These are phyloP conservation scores for Clohesyomyces aquaticus DNA, from an alignment of 495 filamentous ascomycete genomes.

Conservation along the genomic window DNA sequence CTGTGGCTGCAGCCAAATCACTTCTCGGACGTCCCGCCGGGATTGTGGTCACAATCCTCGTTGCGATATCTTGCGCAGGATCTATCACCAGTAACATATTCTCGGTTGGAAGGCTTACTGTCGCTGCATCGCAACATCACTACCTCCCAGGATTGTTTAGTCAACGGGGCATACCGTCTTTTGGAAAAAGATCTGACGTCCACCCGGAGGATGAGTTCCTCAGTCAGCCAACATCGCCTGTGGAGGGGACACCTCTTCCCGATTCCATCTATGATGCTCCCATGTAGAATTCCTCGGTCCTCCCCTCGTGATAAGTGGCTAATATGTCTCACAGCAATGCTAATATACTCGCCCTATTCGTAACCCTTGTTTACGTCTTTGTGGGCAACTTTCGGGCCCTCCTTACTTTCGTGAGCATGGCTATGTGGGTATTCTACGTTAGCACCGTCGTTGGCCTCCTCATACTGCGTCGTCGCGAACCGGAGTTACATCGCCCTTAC, in stretches of 20 bases:
- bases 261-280: slow-evolving; percentile 12
- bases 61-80: slow-evolving; percentile 31
- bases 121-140: slow-evolving; percentile 25
- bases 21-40: slow-evolving; percentile 26
- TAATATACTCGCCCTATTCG: slow-evolving; percentile 15
- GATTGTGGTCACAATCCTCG: slow-evolving; percentile 28
- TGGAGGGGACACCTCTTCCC: not conserved
- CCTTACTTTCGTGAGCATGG: slow-evolving; percentile 36
- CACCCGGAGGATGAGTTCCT: not conserved
- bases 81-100: slow-evolving; percentile 37
- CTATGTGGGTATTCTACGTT: slow-evolving; percentile 33
- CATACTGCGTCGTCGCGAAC: slow-evolving; percentile 32
- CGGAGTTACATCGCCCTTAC: slow-evolving; percentile 24
- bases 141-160: slow-evolving; percentile 31
- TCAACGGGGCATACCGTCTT: slow-evolving; percentile 18
- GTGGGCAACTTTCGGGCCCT: slow-evolving; percentile 30
- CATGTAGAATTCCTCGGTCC: not conserved
- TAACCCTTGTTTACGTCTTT: slow-evolving; percentile 33
- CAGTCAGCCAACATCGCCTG: not conserved
- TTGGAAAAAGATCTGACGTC: no score
- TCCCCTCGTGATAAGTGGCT: not conserved
- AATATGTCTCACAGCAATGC: slow-evolving; percentile 14
- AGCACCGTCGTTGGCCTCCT: slow-evolving; percentile 32
- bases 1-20: slow-evolving; percentile 22
- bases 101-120: slow-evolving; percentile 26